Base-by-base conservation (phyloP, 2,329 filamentous ascomycete genomes). In the Chrysoporthe puriensis region DNA sequence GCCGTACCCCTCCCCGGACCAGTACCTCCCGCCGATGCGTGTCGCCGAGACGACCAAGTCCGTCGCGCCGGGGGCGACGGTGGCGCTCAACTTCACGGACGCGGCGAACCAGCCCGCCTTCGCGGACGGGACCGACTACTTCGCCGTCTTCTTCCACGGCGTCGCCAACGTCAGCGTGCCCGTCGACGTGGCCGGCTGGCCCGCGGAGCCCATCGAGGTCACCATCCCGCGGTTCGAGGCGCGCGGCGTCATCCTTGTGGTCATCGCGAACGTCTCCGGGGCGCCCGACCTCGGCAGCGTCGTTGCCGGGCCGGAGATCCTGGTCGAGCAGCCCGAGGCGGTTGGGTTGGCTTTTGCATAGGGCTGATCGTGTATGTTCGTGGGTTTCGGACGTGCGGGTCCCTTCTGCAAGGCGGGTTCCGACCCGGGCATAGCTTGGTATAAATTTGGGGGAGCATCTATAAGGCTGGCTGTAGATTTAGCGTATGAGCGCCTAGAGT, bases 91-190 rank as follows among this genome's bases (percentile, higher is more conserved):
- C 46, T 80, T 78, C 70, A 70, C 71, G 3, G 74, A 74, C 63
- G 71, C 73, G 26, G 70, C 68, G 9, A 77, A 77, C 52, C 70
- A 71, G 56, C 76, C 74, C 21, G 54, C 64, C 14, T 75, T 77
- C 54, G 69, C 3, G 59, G 66, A 44, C 74, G 66, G 59, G 72
- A 77, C n/a, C n/a, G n/a, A n/a, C 50, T 81, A 81, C 68, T 79
- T 78, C 68, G 78, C 78, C 16, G 79, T 81, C 40, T 81, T 78
- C 72, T 81, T 79, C 73, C 79, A 81, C 65, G 79, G 76, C 2
- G 36, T 79, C 36, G 44, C 70, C 26, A 79, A 79, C 50, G 71
- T 78, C 54, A 77, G 77, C 14, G 74, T 78, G 21, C 77, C 78
- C 1, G 77, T 80, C 63, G 72, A 81, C 60, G 77, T 75, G 0